phyloP scores from a whole-genome alignment of 2,329 filamentous ascomycete species.

The Fusarium kyushuense region DNA sequence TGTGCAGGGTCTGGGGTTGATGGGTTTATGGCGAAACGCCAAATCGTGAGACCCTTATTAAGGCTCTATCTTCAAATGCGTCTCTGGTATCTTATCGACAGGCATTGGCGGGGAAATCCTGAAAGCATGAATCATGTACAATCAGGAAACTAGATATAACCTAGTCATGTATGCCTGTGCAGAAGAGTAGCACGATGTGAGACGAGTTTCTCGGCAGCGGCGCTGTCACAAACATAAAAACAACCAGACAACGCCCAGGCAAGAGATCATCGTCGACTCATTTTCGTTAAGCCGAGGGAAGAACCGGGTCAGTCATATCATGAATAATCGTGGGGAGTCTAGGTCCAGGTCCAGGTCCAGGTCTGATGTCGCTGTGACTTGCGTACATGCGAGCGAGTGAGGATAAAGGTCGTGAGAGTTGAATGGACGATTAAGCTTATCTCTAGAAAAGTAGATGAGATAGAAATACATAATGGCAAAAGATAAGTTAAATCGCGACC shows the following conservation, averaged over 20 bases:
- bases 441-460: constrained; percentile 50
- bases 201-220: constrained; percentile 36
- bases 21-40: constrained; percentile 14
- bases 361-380: constrained; percentile 9
- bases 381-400: constrained; percentile 33
- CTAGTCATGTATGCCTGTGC: constrained; percentile 15
- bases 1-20: neutral
- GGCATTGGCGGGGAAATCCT: neutral
- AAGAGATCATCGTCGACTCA: constrained; percentile 29
- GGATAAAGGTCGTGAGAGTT: constrained; percentile 28
- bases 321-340: constrained; percentile 16
- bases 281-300: constrained; percentile 26
- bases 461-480: constrained; percentile 57
- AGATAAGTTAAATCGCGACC: constrained; percentile 44
- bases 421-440: constrained; percentile 48
- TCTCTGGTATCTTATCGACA: constrained; percentile 5
- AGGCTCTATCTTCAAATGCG: constrained; percentile 12
- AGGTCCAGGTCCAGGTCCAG: constrained; percentile 12
- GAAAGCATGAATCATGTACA: constrained; percentile 23
- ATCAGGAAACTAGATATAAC: constrained; percentile 11
- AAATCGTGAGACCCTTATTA: constrained; percentile 18
- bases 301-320: constrained; percentile 28
- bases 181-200: constrained; percentile 10
- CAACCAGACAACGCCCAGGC: constrained; percentile 17
- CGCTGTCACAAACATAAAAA: constrained; percentile 14